Percentiles rank a stretch among this genome's conserved stretches.
Evolutionary conservation across 1,284 basidiomycete species (phyloP).

Genomic region (Peniophora sp.): DNA sequence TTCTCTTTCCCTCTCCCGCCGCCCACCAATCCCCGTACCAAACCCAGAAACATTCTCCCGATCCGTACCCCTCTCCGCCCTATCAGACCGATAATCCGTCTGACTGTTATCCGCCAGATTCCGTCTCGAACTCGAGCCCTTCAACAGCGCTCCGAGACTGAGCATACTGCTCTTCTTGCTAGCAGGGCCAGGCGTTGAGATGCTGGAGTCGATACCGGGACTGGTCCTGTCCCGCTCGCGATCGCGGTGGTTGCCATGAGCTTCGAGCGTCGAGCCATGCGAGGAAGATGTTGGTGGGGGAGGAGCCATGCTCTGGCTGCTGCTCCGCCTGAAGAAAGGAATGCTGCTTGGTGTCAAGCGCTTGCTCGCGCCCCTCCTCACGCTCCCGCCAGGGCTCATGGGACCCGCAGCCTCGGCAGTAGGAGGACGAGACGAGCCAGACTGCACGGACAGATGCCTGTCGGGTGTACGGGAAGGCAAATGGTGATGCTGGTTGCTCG

Average conservation of each 20-base stretch:
- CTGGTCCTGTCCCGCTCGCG: conserved; percentile 31
- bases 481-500: conserved; percentile 42
- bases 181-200: conserved; percentile 40
- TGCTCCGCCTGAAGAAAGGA: conserved; percentile 81
- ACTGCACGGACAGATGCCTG: conserved; percentile 46
- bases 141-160: conserved; percentile 74
- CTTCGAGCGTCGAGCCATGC: conserved; percentile 18
- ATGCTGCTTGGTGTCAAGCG: conserved; percentile 91
- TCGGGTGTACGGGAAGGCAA: conserved; percentile 44
- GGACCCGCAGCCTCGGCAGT: conserved; percentile 40
- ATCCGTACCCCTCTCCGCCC: conserved; percentile 41
- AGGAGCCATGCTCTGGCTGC: no score
- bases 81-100: background rate
- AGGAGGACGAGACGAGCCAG: conserved; percentile 66
- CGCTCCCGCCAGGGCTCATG: conserved; percentile 60
- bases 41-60: conserved; percentile 38
- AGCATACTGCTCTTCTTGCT: conserved; percentile 74
- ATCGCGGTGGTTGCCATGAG: no score
- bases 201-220: conserved; percentile 37
- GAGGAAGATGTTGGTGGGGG: conserved; percentile 38
- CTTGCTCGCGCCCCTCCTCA: conserved; percentile 61
- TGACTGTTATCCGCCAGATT: conserved; percentile 61
- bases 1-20: conserved; percentile 24
- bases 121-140: conserved; percentile 74
- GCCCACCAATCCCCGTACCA: conserved; percentile 28